Percentiles rank a stretch among this genome's conserved stretches.
phyloP scores from a whole-genome alignment of 805 yeast genomes.

The Candida stauntonica region DNA sequence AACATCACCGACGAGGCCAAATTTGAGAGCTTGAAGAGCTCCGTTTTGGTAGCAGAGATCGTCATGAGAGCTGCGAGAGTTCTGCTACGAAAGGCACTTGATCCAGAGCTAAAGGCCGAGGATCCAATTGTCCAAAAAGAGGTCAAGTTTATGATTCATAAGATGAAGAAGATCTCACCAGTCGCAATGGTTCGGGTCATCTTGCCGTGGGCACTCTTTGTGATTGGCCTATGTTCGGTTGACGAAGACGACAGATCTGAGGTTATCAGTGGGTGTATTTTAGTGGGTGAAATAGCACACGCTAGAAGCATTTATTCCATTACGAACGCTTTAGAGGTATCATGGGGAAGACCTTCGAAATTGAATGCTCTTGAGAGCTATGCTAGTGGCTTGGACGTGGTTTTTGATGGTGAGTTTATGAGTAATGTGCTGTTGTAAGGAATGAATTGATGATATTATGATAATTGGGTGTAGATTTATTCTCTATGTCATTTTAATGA shows the following conservation, averaged over 20 bases:
- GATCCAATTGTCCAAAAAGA: slow-evolving; percentile 15
- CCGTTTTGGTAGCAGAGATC: slow-evolving; percentile 19
- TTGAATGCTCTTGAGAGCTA: too few relatives aligned
- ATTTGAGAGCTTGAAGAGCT: slow-evolving; percentile 15
- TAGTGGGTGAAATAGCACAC: slow-evolving; percentile 11
- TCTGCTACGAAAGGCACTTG: slow-evolving; percentile 15
- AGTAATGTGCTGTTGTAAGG: neutral
- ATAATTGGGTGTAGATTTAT: too few relatives aligned
- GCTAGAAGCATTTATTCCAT: slow-evolving; percentile 9
- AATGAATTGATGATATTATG: neutral
- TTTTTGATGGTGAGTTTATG: neutral
- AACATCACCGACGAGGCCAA: slow-evolving; percentile 14
- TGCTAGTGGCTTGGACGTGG: slow-evolving; percentile 8
- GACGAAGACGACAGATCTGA: slow-evolving; percentile 5
- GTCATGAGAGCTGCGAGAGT: slow-evolving; percentile 19
- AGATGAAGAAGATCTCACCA: slow-evolving; percentile 8
- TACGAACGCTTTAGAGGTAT: slow-evolving; percentile 5
- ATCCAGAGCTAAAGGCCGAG: slow-evolving; percentile 3
- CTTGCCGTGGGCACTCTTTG: slow-evolving; percentile 8
- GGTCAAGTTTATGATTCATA: slow-evolving; percentile 3
- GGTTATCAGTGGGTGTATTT: slow-evolving; percentile 3
- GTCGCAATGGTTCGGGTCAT: slow-evolving; percentile 12
- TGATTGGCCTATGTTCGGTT: slow-evolving; percentile 7
- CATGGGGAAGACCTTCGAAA: too few relatives aligned
- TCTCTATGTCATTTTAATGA: too few relatives aligned